Evolutionary conservation across 257 asterid species (phyloP).

Genomic region (Verbascum thapsus): DNA sequence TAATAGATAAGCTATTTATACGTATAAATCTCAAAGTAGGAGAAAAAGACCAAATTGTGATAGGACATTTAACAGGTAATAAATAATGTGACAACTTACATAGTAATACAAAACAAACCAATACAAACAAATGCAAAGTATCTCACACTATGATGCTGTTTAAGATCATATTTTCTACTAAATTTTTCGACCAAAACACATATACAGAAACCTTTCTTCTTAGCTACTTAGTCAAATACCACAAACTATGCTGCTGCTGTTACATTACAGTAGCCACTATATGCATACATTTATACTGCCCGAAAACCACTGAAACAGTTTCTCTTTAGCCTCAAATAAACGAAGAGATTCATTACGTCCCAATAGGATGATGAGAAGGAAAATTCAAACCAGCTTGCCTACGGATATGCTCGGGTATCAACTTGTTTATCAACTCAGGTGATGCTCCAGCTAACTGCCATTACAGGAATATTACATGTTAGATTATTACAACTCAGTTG

Average conservation of each 20-base stretch:
- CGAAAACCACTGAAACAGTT: constrained; percentile 37
- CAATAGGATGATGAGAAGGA: constrained; percentile 41
- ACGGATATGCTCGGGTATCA: constrained; percentile 55
- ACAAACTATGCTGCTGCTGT: constrained; percentile 34
- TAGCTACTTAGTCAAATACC: constrained; percentile 38
- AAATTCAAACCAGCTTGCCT: constrained; percentile 41
- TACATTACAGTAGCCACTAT: constrained; percentile 39
- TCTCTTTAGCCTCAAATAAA: constrained; percentile 29
- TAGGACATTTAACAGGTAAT: constrained; percentile 11
- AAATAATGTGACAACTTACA: too few relatives aligned
- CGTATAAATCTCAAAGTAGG: not conserved
- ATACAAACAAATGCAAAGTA: constrained; percentile 11
- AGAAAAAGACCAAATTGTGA: not conserved
- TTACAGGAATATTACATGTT: constrained; percentile 20
- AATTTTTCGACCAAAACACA: constrained; percentile 50
- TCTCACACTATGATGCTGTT: not conserved
- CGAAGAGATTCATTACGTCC: constrained; percentile 36
- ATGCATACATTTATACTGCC: constrained; percentile 43
- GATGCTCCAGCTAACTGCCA: constrained; percentile 79
- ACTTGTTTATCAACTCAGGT: constrained; percentile 64
- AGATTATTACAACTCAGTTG: constrained; percentile 5
- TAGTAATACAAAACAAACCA: constrained; percentile 4
- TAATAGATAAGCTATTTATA: too few relatives aligned
- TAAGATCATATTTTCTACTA: constrained; percentile 27
- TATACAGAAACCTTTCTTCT: constrained; percentile 52